These are phyloP conservation scores for Guillardia theta DNA, from an alignment of 78 protist genomes.

Conservation along the genomic window DNA sequence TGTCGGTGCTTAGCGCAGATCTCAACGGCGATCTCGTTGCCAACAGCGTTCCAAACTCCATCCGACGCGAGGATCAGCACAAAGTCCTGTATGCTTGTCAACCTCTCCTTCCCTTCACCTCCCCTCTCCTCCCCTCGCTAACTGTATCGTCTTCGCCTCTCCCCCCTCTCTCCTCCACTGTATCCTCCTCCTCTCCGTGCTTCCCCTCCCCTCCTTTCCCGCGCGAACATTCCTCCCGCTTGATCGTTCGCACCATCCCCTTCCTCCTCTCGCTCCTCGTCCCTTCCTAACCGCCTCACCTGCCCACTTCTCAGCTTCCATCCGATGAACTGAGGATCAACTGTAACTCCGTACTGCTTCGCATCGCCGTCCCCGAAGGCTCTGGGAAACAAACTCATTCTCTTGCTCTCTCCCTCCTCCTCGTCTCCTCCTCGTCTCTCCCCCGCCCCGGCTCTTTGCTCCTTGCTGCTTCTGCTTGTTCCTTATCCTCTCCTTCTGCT, in stretches of 20 bases:
- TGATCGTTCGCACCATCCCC: no score
- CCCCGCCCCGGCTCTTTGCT: neutral
- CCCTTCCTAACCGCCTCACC: no score
- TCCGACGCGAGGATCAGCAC: neutral
- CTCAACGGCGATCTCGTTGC: neutral
- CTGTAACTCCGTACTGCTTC: neutral
- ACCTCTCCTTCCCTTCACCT: no score
- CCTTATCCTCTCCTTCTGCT: neutral
- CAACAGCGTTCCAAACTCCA: neutral
- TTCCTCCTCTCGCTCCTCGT: no score
- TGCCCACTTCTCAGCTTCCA: neutral
- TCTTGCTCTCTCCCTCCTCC: neutral
- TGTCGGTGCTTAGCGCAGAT: neutral
- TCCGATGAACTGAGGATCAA: neutral
- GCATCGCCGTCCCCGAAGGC: neutral
- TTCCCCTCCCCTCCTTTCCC: no score
- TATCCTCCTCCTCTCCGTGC: no score
- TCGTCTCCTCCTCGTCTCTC: neutral
- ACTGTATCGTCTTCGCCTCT: no score
- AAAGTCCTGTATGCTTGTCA: neutral
- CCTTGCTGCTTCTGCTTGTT: neutral
- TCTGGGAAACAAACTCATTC: neutral
- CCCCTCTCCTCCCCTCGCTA: no score
- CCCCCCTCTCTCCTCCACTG: no score
- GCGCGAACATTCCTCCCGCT: no score